phyloP scores from a whole-genome alignment of 1,284 basidiomycete genomes.

The Sutorius eximius region DNA sequence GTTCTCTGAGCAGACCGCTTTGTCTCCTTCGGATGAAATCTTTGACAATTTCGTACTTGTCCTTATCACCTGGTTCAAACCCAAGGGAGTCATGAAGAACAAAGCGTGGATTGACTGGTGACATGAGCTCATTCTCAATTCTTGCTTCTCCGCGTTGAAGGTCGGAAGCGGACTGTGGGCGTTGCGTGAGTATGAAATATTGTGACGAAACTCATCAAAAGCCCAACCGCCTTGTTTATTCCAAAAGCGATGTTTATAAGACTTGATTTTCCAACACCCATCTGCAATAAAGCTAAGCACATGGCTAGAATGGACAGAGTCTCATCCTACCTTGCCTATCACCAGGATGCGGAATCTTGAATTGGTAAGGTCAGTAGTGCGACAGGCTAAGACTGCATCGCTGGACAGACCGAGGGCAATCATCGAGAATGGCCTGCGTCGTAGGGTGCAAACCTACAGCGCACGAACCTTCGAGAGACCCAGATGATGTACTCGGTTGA shows the following conservation, averaged over 20 bases:
- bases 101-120: neutral
- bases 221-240: neutral
- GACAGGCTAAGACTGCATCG: neutral
- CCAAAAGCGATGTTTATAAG: neutral
- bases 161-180: neutral
- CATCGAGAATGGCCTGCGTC: neutral
- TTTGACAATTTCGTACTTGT: neutral
- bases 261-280: conserved; percentile 2
- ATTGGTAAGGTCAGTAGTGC: neutral
- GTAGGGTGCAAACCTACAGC: neutral
- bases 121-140: neutral
- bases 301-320: no score
- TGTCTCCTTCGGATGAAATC: neutral
- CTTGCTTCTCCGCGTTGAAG: neutral
- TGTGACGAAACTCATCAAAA: neutral
- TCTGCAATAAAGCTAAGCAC: neutral
- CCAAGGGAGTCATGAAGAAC: conserved; percentile 4
- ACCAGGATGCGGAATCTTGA: neutral
- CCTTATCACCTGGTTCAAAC: neutral
- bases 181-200: neutral
- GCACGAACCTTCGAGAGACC: no score
- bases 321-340: neutral
- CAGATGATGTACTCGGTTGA: neutral
- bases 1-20: neutral
- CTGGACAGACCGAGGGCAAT: neutral